Evolutionary conservation across 208 protist species (phyloP), one percentile per base, ranked within the genome.

Genomic region (Acanthamoeba healyi): DNA sequence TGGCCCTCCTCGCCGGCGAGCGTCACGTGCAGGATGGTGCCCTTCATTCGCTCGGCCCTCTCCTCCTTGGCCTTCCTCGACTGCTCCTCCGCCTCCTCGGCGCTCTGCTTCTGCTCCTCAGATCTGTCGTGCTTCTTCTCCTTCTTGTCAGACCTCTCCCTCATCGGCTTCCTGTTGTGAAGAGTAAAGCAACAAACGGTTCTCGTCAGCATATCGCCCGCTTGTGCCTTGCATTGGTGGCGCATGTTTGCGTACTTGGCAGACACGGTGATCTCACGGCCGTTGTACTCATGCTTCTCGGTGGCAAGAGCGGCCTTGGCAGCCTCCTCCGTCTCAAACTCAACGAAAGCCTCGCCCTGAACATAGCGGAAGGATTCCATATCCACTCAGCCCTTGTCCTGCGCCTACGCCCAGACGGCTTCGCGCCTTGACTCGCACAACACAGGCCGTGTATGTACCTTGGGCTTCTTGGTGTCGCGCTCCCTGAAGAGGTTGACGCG

Each of bases 311-410:
- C 77, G n/a, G 40, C 77, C 77, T 86, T 86, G 34, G 77, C 9
- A 36, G 9, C 56, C 46, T 91, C 84, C 58, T 91, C 54, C 19
- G 84, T 70, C 29, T 91, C 42, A 54, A 91, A 91, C 84, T 91
- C 84, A 14, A 91, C 38, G 84, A 61, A 72, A 54, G 84, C 84
- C 9, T 63, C 49, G 32, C 84, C 84, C 54, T 89, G 26, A 61
- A 51, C 9, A 19, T 9, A 87, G 22, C 26, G 67, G 12, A 7
- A 79, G 17, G 61, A 67, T 17, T 22, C 29, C n/a, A n/a, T n/a
- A n/a, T n/a, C n/a, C n/a, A n/a, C n/a, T n/a, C n/a, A n/a, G n/a
- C n/a, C n/a, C n/a, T n/a, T n/a, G n/a, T n/a, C n/a, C n/a, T n/a
- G n/a, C n/a, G n/a, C n/a, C n/a, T n/a, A n/a, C n/a, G n/a, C n/a